Conservation (phyloP, 2,329 filamentous ascomycete species). For the Alternaria sp. region DNA sequence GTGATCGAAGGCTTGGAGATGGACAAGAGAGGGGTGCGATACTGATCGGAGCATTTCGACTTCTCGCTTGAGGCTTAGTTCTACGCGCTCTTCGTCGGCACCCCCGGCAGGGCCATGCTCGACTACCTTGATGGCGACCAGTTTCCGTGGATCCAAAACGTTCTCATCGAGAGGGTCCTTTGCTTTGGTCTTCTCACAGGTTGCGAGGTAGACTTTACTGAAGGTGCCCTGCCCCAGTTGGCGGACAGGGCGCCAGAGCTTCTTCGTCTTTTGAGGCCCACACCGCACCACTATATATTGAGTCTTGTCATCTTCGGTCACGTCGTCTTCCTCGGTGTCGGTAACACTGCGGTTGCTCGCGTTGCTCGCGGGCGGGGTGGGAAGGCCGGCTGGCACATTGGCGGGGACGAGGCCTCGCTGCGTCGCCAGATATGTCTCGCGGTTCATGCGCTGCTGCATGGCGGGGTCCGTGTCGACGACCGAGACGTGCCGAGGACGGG, state of each 20-base stretch:
- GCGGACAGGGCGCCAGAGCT: conserved; percentile 81
- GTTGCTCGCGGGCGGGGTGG: conserved; percentile 78
- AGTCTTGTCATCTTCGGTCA: conserved; percentile 51
- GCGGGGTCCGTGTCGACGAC: conserved; percentile 56
- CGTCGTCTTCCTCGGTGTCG: conserved; percentile 61
- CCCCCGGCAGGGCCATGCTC: conserved; percentile 93
- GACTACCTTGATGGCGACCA: conserved; percentile 95
- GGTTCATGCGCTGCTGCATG: conserved; percentile 64
- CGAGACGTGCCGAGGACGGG: conserved; percentile 71
- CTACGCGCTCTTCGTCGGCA: conserved; percentile 89
- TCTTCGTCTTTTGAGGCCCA: conserved; percentile 71
- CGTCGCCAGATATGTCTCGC: conserved; percentile 81
- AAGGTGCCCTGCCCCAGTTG: conserved; percentile 92
- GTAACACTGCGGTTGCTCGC: conserved; percentile 65
- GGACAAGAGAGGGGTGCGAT: conserved; percentile 86
- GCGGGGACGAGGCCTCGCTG: conserved; percentile 75
- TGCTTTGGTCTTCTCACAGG: conserved; percentile 67
- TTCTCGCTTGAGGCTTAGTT: conserved; percentile 92
- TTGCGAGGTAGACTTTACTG: conserved; percentile 90
- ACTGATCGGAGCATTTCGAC: conserved; percentile 90
- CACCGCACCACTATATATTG: conserved; percentile 56
- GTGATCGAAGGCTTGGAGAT: conserved; percentile 89
- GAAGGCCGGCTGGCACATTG: conserved; percentile 52
- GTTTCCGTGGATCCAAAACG: conserved; percentile 70
- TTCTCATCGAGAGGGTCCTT: conserved; percentile 54